Conservation (phyloP, 306 rosid genomes). For the Vigna trinervia region DNA sequence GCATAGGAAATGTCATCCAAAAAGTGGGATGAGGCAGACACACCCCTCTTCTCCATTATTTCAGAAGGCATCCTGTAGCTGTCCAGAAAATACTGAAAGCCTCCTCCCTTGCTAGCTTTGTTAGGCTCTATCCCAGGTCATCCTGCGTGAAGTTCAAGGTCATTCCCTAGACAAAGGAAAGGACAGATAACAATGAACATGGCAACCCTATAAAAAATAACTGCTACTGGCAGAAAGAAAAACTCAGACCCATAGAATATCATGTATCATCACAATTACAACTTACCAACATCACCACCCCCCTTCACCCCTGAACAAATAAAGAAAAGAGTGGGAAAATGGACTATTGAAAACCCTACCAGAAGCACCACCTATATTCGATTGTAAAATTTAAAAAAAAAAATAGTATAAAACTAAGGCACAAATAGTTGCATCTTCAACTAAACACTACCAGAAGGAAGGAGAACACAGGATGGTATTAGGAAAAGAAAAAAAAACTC, state of each 20-base stretch:
- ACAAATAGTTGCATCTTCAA: conserved; percentile 44
- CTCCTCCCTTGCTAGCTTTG: conserved; percentile 45
- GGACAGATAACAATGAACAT: conserved; percentile 29
- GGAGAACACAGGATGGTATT: conserved; percentile 11
- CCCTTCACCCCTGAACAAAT: not conserved
- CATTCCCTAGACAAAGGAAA: conserved; percentile 34
- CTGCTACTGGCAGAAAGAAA: conserved; percentile 17
- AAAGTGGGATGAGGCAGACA: conserved; percentile 64
- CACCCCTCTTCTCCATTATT: conserved; percentile 69
- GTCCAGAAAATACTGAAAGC: conserved; percentile 44
- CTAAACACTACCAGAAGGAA: conserved; percentile 41
- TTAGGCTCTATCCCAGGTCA: conserved; percentile 40
- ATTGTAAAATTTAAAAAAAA: conserved; percentile 32
- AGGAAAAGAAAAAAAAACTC: conserved; percentile 40
- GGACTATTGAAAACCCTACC: conserved; percentile 24
- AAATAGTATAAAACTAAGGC: conserved; percentile 27
- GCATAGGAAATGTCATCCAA: conserved; percentile 66
- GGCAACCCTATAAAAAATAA: conserved; percentile 24
- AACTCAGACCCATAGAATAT: conserved; percentile 38
- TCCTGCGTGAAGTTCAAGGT: conserved; percentile 54
- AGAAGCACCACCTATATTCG: conserved; percentile 20
- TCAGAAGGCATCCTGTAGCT: conserved; percentile 77
- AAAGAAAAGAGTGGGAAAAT: not conserved
- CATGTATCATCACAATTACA: conserved; percentile 22
- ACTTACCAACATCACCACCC: conserved; percentile 10